These are phyloP conservation scores for Rhinocladiella mackenziei DNA, from an alignment of 2,329 filamentous ascomycete species.

Conservation along the genomic window DNA sequence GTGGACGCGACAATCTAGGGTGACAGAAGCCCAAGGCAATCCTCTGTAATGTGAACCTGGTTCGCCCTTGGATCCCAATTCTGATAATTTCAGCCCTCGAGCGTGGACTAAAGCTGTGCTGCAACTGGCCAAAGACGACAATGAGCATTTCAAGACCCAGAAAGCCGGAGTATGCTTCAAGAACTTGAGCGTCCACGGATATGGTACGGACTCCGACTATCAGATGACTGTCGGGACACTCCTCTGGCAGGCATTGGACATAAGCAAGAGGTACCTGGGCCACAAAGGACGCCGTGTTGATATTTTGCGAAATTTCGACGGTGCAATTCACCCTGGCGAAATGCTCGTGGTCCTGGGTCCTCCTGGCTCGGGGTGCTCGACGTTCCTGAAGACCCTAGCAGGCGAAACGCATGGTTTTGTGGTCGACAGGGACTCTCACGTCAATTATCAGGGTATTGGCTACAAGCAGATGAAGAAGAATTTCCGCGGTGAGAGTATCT, in stretches of 20 bases:
- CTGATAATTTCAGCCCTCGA: conserved; percentile 43
- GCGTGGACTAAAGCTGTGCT: conserved; percentile 48
- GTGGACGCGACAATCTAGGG: too few relatives aligned
- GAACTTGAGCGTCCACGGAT: conserved; percentile 40
- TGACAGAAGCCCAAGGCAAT: too few relatives aligned
- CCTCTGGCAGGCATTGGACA: conserved; percentile 36
- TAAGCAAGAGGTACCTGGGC: conserved; percentile 32
- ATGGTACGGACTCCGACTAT: conserved; percentile 36
- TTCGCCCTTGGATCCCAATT: conserved; percentile 43
- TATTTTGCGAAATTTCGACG: conserved; percentile 64
- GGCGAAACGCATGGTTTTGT: conserved; percentile 76
- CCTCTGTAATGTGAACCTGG: conserved; percentile 29
- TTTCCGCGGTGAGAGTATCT: conserved; percentile 81
- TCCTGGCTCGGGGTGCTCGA: conserved; percentile 61
- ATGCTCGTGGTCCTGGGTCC: conserved; percentile 56
- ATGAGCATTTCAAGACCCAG: conserved; percentile 37
- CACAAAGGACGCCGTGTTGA: conserved; percentile 46
- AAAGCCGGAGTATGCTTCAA: conserved; percentile 41
- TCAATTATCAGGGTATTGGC: conserved; percentile 77
- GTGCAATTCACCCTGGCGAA: conserved; percentile 55
- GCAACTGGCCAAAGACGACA: conserved; percentile 38
- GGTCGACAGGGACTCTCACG: conserved; percentile 62
- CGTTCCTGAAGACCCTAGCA: conserved; percentile 74
- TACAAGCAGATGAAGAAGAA: conserved; percentile 68
- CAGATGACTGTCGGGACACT: conserved; percentile 43